These are phyloP conservation scores for Cornus florida DNA, from an alignment of 148 eudicot genomes.

Conservation along the genomic window DNA sequence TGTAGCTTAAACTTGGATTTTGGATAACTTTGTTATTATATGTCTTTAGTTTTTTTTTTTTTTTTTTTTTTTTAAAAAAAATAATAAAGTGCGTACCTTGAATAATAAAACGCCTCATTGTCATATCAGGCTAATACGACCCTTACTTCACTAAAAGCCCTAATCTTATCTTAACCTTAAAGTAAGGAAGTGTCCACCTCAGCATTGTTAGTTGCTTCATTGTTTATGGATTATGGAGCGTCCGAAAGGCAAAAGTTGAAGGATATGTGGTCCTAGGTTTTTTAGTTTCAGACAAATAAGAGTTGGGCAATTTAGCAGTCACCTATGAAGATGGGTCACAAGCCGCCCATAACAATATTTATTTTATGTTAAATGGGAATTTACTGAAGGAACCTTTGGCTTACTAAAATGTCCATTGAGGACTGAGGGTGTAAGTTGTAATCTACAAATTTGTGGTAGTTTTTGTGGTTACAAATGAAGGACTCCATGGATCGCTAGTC, in stretches of 20 bases:
- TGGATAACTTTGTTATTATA: neutral
- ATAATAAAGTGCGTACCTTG: too few relatives aligned
- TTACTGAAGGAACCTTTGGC: neutral
- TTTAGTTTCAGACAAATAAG: slow-evolving; percentile 3
- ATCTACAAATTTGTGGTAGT: too few relatives aligned
- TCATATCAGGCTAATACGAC: neutral
- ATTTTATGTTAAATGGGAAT: neutral
- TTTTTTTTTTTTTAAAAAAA: too few relatives aligned
- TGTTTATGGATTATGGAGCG: neutral
- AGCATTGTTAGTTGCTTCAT: neutral
- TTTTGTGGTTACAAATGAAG: too few relatives aligned
- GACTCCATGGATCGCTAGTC: too few relatives aligned
- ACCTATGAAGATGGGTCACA: neutral
- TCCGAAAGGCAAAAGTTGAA: neutral
- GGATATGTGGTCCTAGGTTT: slow-evolving; percentile 10
- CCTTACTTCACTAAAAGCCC: neutral
- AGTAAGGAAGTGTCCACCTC: neutral
- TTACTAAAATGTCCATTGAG: too few relatives aligned
- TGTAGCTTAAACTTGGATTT: neutral
- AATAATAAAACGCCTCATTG: neutral
- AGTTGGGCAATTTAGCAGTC: slow-evolving; percentile 5
- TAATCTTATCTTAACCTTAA: neutral
- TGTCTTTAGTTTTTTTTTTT: too few relatives aligned
- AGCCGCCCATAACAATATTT: neutral
- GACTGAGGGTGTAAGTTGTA: too few relatives aligned